phyloP scores from a whole-genome alignment of 768 basidiomycete species.

The Suillus tomentosus region DNA sequence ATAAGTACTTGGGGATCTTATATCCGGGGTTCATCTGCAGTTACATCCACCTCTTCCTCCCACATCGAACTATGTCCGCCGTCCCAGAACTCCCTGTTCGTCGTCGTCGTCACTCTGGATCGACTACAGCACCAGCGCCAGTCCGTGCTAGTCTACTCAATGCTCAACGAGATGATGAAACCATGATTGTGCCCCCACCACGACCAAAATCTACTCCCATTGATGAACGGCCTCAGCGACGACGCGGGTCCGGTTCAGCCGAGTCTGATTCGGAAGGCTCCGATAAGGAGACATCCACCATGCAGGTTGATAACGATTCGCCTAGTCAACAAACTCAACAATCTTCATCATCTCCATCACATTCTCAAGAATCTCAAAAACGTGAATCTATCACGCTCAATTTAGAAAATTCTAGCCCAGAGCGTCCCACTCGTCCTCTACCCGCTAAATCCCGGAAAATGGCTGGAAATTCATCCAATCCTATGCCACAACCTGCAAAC shows the following conservation, averaged over 20 bases:
- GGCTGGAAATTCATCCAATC: conserved; percentile 40
- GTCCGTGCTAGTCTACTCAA: conserved; percentile 22
- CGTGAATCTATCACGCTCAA: conserved; percentile 22
- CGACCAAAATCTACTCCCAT: conserved; percentile 75
- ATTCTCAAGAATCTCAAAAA: conserved; percentile 21
- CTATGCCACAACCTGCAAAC: conserved; percentile 56
- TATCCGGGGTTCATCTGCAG: background rate
- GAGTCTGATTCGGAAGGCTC: conserved; percentile 38
- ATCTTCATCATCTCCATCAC: conserved; percentile 7
- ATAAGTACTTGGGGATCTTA: conserved; percentile 7
- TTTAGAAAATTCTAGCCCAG: conserved; percentile 27
- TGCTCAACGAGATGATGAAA: conserved; percentile 23
- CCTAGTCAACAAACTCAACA: background rate
- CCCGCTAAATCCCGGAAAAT: conserved; percentile 59
- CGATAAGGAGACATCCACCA: conserved; percentile 31
- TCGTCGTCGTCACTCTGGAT: conserved; percentile 67
- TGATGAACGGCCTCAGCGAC: conserved; percentile 55
- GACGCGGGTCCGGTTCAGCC: conserved; percentile 43
- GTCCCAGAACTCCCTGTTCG: conserved; percentile 31
- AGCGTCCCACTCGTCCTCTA: conserved; percentile 67
- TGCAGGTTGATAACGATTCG: conserved; percentile 29
- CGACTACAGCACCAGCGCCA: conserved; percentile 39
- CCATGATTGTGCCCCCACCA: conserved; percentile 50
- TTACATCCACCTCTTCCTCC: background rate
- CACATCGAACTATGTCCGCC: conserved; percentile 17